phyloP scores from a whole-genome alignment of 768 basidiomycete species.

The Kwoniella botswanensis region DNA sequence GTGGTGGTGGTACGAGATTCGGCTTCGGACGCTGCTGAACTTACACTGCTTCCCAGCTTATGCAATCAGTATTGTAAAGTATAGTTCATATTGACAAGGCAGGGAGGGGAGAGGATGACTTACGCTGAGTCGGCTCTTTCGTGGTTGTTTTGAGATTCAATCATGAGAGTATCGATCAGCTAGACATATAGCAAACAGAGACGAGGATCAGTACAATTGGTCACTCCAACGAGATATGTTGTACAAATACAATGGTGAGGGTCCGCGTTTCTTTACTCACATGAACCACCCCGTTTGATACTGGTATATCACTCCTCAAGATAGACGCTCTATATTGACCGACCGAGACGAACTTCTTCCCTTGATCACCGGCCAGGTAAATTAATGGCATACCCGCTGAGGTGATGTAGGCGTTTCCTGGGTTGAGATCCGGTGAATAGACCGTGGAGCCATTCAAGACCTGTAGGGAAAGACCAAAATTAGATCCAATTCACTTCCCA shows the following conservation, averaged over 20 bases:
- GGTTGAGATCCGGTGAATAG: conserved; percentile 32
- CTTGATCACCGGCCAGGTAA: conserved; percentile 15
- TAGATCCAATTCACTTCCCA: no score
- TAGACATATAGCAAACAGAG: background rate
- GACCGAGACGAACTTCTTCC: conserved; percentile 14
- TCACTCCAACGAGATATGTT: background rate
- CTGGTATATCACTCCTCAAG: conserved; percentile 33
- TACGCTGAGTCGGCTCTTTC: conserved; percentile 26
- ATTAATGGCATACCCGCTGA: conserved; percentile 34
- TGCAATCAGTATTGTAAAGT: background rate
- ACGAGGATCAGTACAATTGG: background rate
- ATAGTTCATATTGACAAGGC: background rate
- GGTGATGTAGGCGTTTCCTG: conserved; percentile 26
- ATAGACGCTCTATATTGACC: conserved; percentile 32
- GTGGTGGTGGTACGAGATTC: conserved; percentile 13
- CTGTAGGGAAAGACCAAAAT: conserved; percentile 8
- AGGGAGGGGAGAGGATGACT: conserved; percentile 8
- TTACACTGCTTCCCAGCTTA: background rate
- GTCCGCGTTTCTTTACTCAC: conserved; percentile 14
- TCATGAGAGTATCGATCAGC: conserved; percentile 32
- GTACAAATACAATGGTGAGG: background rate
- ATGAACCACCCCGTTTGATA: conserved; percentile 42
- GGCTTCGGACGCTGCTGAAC: conserved; percentile 13
- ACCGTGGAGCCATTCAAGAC: conserved; percentile 36
- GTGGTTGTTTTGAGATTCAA: conserved; percentile 24